Base-by-base conservation (phyloP, 108 stramenopile species). In the Nannochloropsis salina region DNA sequence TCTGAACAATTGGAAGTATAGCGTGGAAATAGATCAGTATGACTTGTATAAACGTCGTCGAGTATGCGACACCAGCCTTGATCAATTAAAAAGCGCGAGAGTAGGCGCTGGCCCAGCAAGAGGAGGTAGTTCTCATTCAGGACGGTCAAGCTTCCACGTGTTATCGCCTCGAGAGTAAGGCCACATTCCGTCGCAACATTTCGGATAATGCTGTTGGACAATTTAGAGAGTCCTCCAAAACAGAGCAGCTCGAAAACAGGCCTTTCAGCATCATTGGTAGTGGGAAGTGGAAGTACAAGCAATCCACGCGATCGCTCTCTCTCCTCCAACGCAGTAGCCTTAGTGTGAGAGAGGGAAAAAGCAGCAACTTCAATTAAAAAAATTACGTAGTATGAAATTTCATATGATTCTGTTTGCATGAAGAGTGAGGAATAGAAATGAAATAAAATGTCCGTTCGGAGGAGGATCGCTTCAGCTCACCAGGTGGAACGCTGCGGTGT, bases 401-500 rank as follows among this genome's bases (percentile, higher is more conserved):
- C 1, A 31, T 31, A 31, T 1, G 31, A 31, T 31, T 31, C 31
- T 15, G 61, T 8, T 4, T n/a, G n/a, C 2, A n/a, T 15, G 61
- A 74, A n/a, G 61, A 51, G 47, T 10, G 47, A 51, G 47, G 47
- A 51, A 51, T 15, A 51, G 15, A 15, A 51, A 51, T 12, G 47
- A 15, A 15, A 51, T 15, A 15, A 51, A 15, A 51, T 12, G 47
- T 12, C 10, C 10, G 10, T 51, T 12, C 12, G 10, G 61, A 74
- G 61, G 6, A 74, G 61, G 4, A 74, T 8, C n/a, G n/a, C 61
- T 15, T 4, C 15, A 8, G 61, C 61, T 74, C n/a, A 74, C 61
- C 61, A 74, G 61, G n/a, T 74, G 61, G n/a, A 74, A 74, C 20
- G 61, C 61, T 15, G 61, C 61, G 61, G 61, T 74, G 15, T n/a